Base-by-base conservation (phyloP, 2,329 filamentous ascomycete species). In the Trematosphaeria pertusa region DNA sequence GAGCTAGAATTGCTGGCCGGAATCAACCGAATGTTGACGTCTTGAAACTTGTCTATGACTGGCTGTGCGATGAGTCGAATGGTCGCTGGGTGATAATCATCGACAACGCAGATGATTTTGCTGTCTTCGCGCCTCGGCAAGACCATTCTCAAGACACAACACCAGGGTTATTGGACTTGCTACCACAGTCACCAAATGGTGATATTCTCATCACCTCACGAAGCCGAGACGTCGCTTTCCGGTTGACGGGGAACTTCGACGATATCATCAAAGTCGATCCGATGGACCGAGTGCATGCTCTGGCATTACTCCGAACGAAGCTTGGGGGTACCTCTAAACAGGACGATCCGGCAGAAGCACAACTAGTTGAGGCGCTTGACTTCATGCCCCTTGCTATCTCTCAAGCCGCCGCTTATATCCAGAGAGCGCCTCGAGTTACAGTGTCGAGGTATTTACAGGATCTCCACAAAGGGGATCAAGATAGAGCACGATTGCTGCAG, bases 371-470 rank as follows among this genome's bases (percentile, higher is more conserved):
- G 11, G 36, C 39, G 20, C 46, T 56, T n/a, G 49, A 50, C 31
- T 46, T 21, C 22, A 57, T 57, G 40, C 52, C 52, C 11, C 52
- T 55, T 36, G 48, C 52, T 10, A 47, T 52, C n/a, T 31, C 55
- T 2, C 65, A 71, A 41, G 65, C 62, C 10, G 54, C 59, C 12
- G 70, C 64, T 31, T 70, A 72, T 34, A 48, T 31, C 2, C 43
- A 50, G 24, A 32, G 47, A 39, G 37, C 28, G 2, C 44, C 45
- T 12, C 35, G 42, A 3, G 28, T 34, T 10, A 50, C 31, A 14
- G 21, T 56, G 2, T 20, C 20, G 17, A 21, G 30, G 17, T 81
- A 81, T 43, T 48, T 80, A 3, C 38, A 63, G 1, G 17, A 47
- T 7, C 5, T 52, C 14, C 30, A 14, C 8, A 49, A 28, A 47